These are phyloP conservation scores for Daldinia vernicosa DNA, from an alignment of 495 filamentous ascomycete genomes.

Conservation along the genomic window DNA sequence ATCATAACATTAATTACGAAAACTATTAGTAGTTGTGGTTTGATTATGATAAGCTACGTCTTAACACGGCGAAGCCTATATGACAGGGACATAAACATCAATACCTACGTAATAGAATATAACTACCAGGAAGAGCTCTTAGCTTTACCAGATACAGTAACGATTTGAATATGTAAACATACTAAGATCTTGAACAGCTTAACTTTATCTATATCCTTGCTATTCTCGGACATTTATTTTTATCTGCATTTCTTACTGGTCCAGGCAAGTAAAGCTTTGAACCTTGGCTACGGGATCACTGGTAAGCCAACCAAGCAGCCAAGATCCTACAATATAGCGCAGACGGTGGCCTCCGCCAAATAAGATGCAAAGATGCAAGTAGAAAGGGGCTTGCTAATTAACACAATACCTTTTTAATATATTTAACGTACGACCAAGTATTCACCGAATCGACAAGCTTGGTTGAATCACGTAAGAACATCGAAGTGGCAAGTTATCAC, in stretches of 20 bases:
- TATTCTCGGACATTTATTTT: conserved; percentile 29
- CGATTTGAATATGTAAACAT: not conserved
- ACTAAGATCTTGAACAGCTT: not conserved
- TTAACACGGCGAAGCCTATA: no score
- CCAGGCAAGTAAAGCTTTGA: not conserved
- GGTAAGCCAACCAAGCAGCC: conserved; percentile 17
- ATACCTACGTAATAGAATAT: not conserved
- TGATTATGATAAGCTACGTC: not conserved
- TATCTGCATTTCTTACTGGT: conserved; percentile 20
- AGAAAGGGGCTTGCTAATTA: conserved; percentile 1
- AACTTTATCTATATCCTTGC: not conserved
- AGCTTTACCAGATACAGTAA: conserved; percentile 1
- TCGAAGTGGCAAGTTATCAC: not conserved
- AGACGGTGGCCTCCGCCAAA: conserved; percentile 21
- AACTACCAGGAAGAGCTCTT: not conserved
- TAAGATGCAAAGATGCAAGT: not conserved
- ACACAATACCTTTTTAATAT: conserved; percentile 12
- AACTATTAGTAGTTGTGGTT: not conserved
- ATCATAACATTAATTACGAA: conserved; percentile 26
- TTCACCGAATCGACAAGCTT: not conserved
- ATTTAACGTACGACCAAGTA: conserved; percentile 29
- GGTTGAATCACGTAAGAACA: not conserved
- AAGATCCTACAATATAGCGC: conserved; percentile 5
- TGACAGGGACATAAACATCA: no score
- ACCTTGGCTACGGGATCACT: conserved; percentile 19